Base-by-base conservation (phyloP, 139 green algal genomes). In the Chlorella sorokiniana region DNA sequence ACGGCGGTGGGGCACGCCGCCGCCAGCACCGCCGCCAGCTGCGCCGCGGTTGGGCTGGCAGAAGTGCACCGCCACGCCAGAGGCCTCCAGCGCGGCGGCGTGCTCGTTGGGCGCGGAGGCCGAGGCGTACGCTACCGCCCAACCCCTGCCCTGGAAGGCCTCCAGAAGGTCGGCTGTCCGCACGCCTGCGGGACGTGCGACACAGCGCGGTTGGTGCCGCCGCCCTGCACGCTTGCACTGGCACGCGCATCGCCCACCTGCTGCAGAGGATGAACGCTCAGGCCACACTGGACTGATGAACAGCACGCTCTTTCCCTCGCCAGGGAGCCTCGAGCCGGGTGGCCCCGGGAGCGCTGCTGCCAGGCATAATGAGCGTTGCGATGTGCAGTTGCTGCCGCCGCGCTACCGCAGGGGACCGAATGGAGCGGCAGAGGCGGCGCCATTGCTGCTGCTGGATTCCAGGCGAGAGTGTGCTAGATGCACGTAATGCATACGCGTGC, bases 271-370 rank as follows among this genome's bases (percentile, higher is more conserved):
- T 27, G 75, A 79, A 48, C 81, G 51, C 68, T 88, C 84, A 16
- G 84, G 84, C 84, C 84, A 88, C 31, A 88, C 72, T 8, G 81
- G 41, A 25, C 64, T 81, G 33, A 88, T 41, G 52, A 88, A 88
- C 1, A 88, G 82, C 22, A 87, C 48, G 38, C 52, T n/a, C n/a
- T n/a, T n/a, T n/a, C n/a, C n/a, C n/a, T n/a, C n/a, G n/a, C n/a
- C n/a, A n/a, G n/a, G n/a, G n/a, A n/a, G n/a, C n/a, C n/a, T n/a
- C n/a, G n/a, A n/a, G n/a, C n/a, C n/a, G n/a, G n/a, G n/a, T n/a
- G n/a, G n/a, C n/a, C n/a, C n/a, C n/a, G n/a, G n/a, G n/a, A n/a
- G n/a, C n/a, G n/a, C n/a, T n/a, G n/a, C n/a, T n/a, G n/a, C n/a
- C n/a, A n/a, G n/a, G n/a, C n/a, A n/a, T n/a, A n/a, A n/a, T n/a